A percentile compares a stretch with the other conserved stretches of the same genome.
Conservation (phyloP, 1,139 yeast species). For the Scheffersomyces cryptocercus region DNA sequence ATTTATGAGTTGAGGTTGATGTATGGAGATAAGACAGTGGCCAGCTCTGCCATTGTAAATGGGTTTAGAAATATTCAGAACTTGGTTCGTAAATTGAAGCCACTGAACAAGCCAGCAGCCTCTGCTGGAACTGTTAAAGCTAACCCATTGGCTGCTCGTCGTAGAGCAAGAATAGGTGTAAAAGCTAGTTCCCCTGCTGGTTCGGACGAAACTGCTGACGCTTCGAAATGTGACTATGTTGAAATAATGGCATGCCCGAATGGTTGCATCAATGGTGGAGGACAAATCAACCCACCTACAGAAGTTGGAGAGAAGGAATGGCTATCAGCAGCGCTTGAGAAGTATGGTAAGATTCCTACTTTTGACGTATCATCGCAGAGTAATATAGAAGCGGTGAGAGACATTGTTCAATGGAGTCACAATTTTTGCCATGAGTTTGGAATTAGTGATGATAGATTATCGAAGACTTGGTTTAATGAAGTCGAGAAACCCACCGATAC, state of each 20-base stretch:
- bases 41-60: constrained; percentile 75
- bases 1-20: constrained; percentile 64
- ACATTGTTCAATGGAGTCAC: constrained; percentile 27
- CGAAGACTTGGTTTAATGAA: constrained; percentile 48
- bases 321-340: constrained; percentile 32
- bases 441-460: constrained; percentile 37
- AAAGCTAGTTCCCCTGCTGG: constrained; percentile 22
- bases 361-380: constrained; percentile 16
- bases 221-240: constrained; percentile 73
- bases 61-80: constrained; percentile 96
- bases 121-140: constrained; percentile 15
- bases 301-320: constrained; percentile 41
- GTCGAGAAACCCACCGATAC: constrained; percentile 57
- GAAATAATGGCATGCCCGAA: constrained; percentile 99
- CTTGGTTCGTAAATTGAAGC: constrained; percentile 76
- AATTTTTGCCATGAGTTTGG: constrained; percentile 33
- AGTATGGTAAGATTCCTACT: constrained; percentile 30
- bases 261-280: constrained; percentile 98
- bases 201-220: constrained; percentile 51
- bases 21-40: constrained; percentile 41
- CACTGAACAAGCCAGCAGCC: constrained; percentile 9
- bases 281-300: constrained; percentile 65
- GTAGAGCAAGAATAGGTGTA: constrained; percentile 34
- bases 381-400: constrained; percentile 16
- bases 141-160: constrained; percentile 44